phyloP scores from a whole-genome alignment of 2,329 filamentous ascomycete species.

The Dothidotthia symphoricarpi region DNA sequence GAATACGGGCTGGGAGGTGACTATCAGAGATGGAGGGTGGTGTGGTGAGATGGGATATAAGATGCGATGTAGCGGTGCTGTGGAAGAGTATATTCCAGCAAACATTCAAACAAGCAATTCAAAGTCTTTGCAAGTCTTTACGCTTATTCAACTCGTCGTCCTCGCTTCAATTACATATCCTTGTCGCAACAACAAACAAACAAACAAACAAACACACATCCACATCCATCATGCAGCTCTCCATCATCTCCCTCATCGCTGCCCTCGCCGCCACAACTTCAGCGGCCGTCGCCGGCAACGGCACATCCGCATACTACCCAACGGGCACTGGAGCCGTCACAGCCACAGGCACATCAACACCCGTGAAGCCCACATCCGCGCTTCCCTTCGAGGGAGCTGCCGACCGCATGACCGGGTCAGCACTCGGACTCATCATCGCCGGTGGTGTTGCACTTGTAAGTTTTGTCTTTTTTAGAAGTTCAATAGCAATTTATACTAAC shows the following conservation, averaged over 20 bases:
- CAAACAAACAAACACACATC: constrained; percentile 4
- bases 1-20: constrained; percentile 2
- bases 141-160: constrained; percentile 1
- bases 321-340: constrained; percentile 21
- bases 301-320: constrained; percentile 26
- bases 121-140: too few relatives aligned
- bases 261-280: constrained; percentile 29
- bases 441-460: constrained; percentile 36
- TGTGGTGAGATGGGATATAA: constrained; percentile 6
- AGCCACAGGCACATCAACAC: constrained; percentile 11
- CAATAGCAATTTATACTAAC: too few relatives aligned
- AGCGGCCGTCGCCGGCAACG: constrained; percentile 27
- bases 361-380: constrained; percentile 13
- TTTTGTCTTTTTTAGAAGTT: not conserved
- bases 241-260: constrained; percentile 24
- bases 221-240: constrained; percentile 34
- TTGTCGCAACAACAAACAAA: not conserved
- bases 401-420: constrained; percentile 24
- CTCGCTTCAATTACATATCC: not conserved
- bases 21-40: not conserved
- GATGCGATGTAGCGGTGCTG: not conserved
- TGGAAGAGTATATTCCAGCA: too few relatives aligned
- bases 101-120: too few relatives aligned
- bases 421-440: constrained; percentile 28
- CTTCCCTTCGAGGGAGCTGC: constrained; percentile 32